Evolutionary conservation across 202 grass and related monocot genomes (phyloP).

Genomic region (Brachypodium distachyon): DNA sequence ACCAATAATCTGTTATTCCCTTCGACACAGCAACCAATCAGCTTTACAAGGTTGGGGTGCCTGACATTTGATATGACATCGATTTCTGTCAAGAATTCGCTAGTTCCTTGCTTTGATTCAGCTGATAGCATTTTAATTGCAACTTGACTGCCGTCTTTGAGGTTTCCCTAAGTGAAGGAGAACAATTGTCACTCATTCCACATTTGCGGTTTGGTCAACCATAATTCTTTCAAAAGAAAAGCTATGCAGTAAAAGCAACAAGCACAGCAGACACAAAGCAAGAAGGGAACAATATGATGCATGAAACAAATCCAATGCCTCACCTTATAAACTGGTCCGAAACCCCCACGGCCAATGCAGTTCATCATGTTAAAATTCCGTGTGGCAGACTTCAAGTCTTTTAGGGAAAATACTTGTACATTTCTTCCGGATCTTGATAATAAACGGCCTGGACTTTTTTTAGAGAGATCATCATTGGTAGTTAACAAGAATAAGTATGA

Average conservation of each 20-base stretch:
- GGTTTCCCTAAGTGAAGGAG: conserved; percentile 32
- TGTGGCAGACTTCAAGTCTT: conserved; percentile 48
- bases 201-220: neutral
- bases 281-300: neutral
- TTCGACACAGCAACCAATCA: conserved; percentile 51
- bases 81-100: conserved; percentile 60
- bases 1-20: conserved; percentile 37
- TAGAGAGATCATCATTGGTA: conserved; percentile 13
- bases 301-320: neutral
- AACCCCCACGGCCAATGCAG: conserved; percentile 55
- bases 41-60: conserved; percentile 60
- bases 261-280: neutral
- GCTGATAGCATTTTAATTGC: conserved; percentile 56
- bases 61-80: conserved; percentile 52
- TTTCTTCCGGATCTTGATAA: conserved; percentile 37
- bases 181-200: conserved; percentile 14
- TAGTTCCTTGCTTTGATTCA: conserved; percentile 57
- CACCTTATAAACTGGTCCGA: conserved; percentile 65
- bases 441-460: conserved; percentile 24
- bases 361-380: conserved; percentile 48
- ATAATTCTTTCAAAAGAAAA: neutral
- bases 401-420: conserved; percentile 44
- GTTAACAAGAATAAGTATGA: conserved; percentile 8
- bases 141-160: conserved; percentile 46
- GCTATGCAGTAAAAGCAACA: conserved; percentile 1